These are phyloP conservation scores for Auricularia sp. DNA, from an alignment of 768 basidiomycete species.

Conservation along the genomic window DNA sequence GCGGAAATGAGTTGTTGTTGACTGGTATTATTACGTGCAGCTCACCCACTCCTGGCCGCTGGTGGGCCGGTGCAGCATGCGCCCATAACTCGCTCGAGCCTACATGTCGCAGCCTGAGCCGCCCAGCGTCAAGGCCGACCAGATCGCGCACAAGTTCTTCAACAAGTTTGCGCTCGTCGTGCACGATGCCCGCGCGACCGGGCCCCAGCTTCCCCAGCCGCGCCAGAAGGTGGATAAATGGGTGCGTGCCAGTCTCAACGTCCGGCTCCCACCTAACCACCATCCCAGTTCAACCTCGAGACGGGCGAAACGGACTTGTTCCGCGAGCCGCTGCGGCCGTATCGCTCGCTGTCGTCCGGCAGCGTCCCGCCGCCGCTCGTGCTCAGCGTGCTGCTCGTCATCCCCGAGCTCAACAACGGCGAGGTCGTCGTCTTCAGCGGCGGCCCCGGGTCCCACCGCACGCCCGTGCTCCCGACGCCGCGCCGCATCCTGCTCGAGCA, in stretches of 20 bases:
- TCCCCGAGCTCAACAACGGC: slow-evolving; percentile 55
- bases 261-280: not conserved
- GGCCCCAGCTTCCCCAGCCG: slow-evolving; percentile 24
- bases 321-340: slow-evolving; percentile 50
- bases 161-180: slow-evolving; percentile 72
- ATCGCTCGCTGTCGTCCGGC: slow-evolving; percentile 44
- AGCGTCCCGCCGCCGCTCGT: slow-evolving; percentile 39
- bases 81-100: not conserved
- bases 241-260: slow-evolving; percentile 34
- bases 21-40: too few relatives aligned
- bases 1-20: too few relatives aligned
- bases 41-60: not conserved
- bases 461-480: slow-evolving; percentile 60
- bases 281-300: slow-evolving; percentile 65
- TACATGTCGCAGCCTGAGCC: not conserved
- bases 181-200: slow-evolving; percentile 59
- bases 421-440: slow-evolving; percentile 62
- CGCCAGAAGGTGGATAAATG: slow-evolving; percentile 65
- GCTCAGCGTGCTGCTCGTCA: slow-evolving; percentile 56
- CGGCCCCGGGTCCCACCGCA: slow-evolving; percentile 39
- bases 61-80: not conserved
- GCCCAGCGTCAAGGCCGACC: slow-evolving; percentile 57
- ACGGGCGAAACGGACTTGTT: slow-evolving; percentile 64
- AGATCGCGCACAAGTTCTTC: slow-evolving; percentile 77
- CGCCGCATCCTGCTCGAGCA: slow-evolving; percentile 62